Evolutionary conservation across 2,329 filamentous ascomycete genomes (phyloP).

Genomic region (Sporothrix brunneoviolacea): DNA sequence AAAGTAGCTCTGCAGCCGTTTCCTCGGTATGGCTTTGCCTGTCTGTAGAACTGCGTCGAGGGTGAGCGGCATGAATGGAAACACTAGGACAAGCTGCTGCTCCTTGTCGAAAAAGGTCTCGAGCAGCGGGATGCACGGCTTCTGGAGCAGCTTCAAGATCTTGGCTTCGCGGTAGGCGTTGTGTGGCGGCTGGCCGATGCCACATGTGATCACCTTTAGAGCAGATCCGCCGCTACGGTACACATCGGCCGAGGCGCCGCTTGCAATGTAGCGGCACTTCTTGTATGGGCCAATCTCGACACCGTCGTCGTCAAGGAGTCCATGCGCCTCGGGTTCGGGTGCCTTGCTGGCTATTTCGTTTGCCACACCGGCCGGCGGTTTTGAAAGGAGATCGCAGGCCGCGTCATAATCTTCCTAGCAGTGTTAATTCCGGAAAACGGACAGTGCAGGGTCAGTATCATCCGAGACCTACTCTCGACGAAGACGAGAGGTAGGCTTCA

Average conservation of each 20-base stretch:
- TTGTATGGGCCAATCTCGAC: slow-evolving; percentile 47
- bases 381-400: slow-evolving; percentile 28
- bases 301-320: slow-evolving; percentile 21
- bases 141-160: slow-evolving; percentile 56
- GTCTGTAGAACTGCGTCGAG: slow-evolving; percentile 59
- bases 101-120: slow-evolving; percentile 67
- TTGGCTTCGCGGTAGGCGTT: slow-evolving; percentile 72
- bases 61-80: slow-evolving; percentile 74
- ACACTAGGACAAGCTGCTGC: slow-evolving; percentile 69
- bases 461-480: slow-evolving; percentile 45
- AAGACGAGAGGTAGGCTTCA: slow-evolving; percentile 51
- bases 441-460: background rate
- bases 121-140: slow-evolving; percentile 58
- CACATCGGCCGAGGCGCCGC: slow-evolving; percentile 75
- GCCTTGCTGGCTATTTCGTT: too few relatives aligned
- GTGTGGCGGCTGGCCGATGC: slow-evolving; percentile 69
- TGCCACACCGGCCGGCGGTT: background rate
- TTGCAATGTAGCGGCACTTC: slow-evolving; percentile 48
- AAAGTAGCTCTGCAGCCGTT: slow-evolving; percentile 42
- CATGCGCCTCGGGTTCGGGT: background rate
- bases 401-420: slow-evolving; percentile 53
- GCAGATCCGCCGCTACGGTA: slow-evolving; percentile 63
- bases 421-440: slow-evolving; percentile 2
- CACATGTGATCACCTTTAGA: slow-evolving; percentile 78
- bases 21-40: slow-evolving; percentile 21